Base-by-base conservation (phyloP, 768 basidiomycete species). In the Termitomyces titanicus region DNA sequence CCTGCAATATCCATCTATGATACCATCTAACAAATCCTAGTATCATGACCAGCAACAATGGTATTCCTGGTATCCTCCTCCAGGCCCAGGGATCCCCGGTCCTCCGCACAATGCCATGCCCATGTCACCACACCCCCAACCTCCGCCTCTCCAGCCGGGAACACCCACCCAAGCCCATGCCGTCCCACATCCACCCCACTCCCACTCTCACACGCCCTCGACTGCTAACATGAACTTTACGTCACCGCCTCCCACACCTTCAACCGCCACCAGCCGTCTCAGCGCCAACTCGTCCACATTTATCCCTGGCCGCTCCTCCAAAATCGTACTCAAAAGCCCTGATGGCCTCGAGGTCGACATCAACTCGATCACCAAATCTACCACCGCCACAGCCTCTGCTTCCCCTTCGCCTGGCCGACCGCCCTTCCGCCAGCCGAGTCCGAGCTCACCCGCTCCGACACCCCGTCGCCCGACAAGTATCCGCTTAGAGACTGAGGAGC, bases 111-210 rank as follows among this genome's bases (percentile, higher is more conserved):
- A 72, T 31, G 71, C 71, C 49, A 80, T 85, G 70, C 77, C 86
- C 5, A 81, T 90, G 76, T 89, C 89, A 15, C 88, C 89, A 35
- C 82, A 86, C 59, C 84, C 79, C 63, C 80, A 70, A 47, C 69
- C 79, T 38, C 65, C 77, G 33, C 75, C 79, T 47, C 74, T 87
- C 17, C 84, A 82, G 61, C 84, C 88, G 12, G 82, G 81, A 29
- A 90, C 89, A 1, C 87, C 89, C n/a, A 87, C 84, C 1, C 73
- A 81, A 53, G 52, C 81, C 3, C 88, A 86, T 54, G 79, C 88
- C 17, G 66, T 79, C 33, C 80, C 85, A 67, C 46, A 63, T 66
- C 5, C 80, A 81, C 61, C 79, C 37, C 69, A 76, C 61, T 69
- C 78, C 33, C 65, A 80, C 57, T 65, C 74, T 47, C 75, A 74